A percentile compares a stretch with the other conserved stretches of the same genome.
Conservation (phyloP, 2,329 filamentous ascomycete genomes). For the Dendryphion nanum region DNA sequence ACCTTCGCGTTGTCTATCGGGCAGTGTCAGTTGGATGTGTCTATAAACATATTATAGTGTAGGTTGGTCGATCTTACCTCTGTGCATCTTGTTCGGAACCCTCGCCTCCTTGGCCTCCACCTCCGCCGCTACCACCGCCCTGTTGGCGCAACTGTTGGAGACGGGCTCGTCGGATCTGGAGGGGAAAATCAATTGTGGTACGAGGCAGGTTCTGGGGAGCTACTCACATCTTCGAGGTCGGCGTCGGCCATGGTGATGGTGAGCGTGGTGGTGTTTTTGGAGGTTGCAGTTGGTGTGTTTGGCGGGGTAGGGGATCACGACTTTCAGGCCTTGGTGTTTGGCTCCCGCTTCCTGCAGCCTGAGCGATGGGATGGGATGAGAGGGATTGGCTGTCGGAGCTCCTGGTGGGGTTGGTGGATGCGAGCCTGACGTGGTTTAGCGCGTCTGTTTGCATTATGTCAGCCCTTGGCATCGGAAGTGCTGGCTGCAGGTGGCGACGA, state of each 20-base stretch:
- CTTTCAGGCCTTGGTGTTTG: too few relatives aligned
- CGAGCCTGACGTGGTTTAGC: too few relatives aligned
- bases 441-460: too few relatives aligned
- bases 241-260: constrained; percentile 58
- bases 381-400: too few relatives aligned
- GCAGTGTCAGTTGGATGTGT: constrained; percentile 7
- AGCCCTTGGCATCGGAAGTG: too few relatives aligned
- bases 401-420: background rate
- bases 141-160: constrained; percentile 87
- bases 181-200: constrained; percentile 2
- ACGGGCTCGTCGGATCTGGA: constrained; percentile 83
- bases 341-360: background rate
- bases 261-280: constrained; percentile 1
- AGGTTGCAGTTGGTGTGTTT: constrained; percentile 2
- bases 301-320: constrained; percentile 8
- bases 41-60: too few relatives aligned
- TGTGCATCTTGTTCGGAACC: constrained; percentile 61
- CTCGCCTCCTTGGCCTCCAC: constrained; percentile 49
- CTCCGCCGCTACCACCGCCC: constrained; percentile 54
- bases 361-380: background rate
- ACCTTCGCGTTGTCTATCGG: constrained; percentile 49
- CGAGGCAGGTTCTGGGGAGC: constrained; percentile 2
- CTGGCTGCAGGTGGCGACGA: too few relatives aligned
- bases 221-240: constrained; percentile 60
- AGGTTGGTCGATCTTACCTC: constrained; percentile 26